Conservation (phyloP, 129 eudicot species). For the Pulicaria dysenterica region DNA sequence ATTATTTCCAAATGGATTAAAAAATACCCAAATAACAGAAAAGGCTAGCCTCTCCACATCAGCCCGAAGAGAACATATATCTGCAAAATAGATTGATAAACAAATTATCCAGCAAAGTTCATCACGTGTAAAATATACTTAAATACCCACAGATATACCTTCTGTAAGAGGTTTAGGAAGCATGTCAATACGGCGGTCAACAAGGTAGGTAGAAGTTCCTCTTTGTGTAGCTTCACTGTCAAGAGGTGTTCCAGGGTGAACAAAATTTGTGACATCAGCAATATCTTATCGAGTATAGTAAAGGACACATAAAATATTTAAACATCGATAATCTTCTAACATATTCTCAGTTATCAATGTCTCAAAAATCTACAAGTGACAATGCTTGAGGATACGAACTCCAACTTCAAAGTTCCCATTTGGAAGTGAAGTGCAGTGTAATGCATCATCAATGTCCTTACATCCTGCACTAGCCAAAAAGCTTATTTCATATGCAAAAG, state of each 20-base stretch:
- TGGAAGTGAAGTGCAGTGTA: constrained; percentile 84
- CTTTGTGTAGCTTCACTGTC: constrained; percentile 96
- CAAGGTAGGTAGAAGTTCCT: constrained; percentile 98
- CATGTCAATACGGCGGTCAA: constrained; percentile 98
- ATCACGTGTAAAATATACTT: not conserved
- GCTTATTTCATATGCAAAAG: constrained; percentile 8
- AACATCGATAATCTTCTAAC: not conserved
- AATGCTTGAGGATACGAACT: constrained; percentile 79
- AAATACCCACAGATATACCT: constrained; percentile 48
- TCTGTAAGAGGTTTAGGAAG: constrained; percentile 98
- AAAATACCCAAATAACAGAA: constrained; percentile 93
- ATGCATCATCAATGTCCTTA: constrained; percentile 97
- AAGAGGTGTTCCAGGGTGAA: constrained; percentile 88
- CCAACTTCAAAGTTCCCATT: constrained; percentile 95
- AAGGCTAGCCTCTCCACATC: constrained; percentile 96
- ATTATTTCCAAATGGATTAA: not conserved
- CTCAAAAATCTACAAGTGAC: not conserved
- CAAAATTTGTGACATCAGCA: constrained; percentile 98
- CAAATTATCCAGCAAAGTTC: constrained; percentile 9
- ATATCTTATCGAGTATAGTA: constrained; percentile 58
- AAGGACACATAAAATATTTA: constrained; percentile 41
- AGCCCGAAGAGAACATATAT: constrained; percentile 92
- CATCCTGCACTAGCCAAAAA: constrained; percentile 69
- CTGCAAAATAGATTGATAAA: constrained; percentile 46
- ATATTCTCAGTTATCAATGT: not conserved